Percentiles rank a stretch among this genome's conserved stretches.
Conservation (phyloP, 305 asterid genomes). For the Nicotiana rustica region DNA sequence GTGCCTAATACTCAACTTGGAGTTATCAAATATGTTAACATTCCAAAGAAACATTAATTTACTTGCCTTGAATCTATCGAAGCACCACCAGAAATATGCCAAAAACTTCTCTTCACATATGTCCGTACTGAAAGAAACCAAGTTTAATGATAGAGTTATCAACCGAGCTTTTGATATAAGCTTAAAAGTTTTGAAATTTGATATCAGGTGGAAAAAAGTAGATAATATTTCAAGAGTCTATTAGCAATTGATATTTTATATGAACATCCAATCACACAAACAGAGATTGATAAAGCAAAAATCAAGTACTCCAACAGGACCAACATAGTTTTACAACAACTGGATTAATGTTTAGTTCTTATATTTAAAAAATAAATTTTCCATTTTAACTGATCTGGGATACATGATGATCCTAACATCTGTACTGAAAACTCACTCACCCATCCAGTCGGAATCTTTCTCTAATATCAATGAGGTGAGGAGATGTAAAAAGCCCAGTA, state of each 20-base stretch:
- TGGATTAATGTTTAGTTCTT: not conserved
- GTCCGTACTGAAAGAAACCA: slow-evolving; percentile 62
- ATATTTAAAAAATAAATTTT: not conserved
- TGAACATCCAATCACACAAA: slow-evolving; percentile 2
- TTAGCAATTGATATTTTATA: not conserved
- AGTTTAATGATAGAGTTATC: slow-evolving; percentile 36
- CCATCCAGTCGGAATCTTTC: slow-evolving; percentile 94
- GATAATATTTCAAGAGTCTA: slow-evolving; percentile 21
- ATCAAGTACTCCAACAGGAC: slow-evolving; percentile 22
- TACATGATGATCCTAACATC: slow-evolving; percentile 19
- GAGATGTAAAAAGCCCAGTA: slow-evolving; percentile 97
- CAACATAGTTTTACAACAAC: not conserved
- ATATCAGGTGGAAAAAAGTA: slow-evolving; percentile 4
- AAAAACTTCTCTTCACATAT: slow-evolving; percentile 89
- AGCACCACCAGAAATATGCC: slow-evolving; percentile 98
- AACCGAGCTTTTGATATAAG: not conserved
- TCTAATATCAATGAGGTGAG: slow-evolving; percentile 96
- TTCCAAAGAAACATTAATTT: slow-evolving; percentile 23
- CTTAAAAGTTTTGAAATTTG: slow-evolving; percentile 10
- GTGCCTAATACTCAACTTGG: not conserved
- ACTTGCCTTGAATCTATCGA: slow-evolving; percentile 83
- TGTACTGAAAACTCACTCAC: slow-evolving; percentile 51
- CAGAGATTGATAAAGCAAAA: not conserved
- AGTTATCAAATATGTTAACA: not conserved
- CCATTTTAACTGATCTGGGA: not conserved